Percentiles rank a stretch among this genome's conserved stretches.
Conservation (phyloP, 257 asterid species). For the Ehretia macrophylla region DNA sequence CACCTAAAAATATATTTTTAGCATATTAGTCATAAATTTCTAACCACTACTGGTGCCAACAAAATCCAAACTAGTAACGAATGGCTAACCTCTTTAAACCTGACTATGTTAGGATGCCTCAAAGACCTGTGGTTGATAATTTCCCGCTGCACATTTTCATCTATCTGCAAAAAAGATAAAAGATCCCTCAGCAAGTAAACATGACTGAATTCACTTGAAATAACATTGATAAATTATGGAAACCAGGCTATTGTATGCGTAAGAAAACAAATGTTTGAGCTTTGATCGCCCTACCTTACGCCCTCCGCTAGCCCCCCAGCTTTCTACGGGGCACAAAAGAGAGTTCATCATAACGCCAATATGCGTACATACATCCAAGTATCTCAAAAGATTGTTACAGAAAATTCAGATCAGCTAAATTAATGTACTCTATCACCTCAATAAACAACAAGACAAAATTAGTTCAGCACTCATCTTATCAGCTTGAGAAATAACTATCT, state of each 20-base stretch:
- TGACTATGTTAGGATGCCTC: constrained; percentile 82
- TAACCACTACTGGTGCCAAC: constrained; percentile 1
- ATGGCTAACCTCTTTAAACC: constrained; percentile 68
- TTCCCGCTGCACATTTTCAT: constrained; percentile 85
- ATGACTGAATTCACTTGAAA: neutral
- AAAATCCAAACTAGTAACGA: constrained; percentile 2
- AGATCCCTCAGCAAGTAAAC: neutral
- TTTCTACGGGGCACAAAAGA: too few relatives aligned
- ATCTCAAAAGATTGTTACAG: too few relatives aligned
- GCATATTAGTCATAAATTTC: constrained; percentile 1
- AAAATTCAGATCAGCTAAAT: too few relatives aligned
- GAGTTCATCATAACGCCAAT: too few relatives aligned
- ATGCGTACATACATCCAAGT: too few relatives aligned
- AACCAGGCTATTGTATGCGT: neutral
- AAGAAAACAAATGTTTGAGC: too few relatives aligned
- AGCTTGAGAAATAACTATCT: too few relatives aligned
- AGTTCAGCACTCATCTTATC: too few relatives aligned
- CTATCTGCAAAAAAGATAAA: constrained; percentile 53
- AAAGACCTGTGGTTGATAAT: constrained; percentile 84
- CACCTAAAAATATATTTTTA: constrained; percentile 40
- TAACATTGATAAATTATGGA: neutral
- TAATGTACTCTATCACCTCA: too few relatives aligned
- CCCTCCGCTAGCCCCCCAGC: too few relatives aligned
- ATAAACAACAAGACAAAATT: too few relatives aligned
- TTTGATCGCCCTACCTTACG: too few relatives aligned